A percentile compares a stretch with the other conserved stretches of the same genome.
Conservation (phyloP, 306 rosid genomes). For the Rosa rugosa region DNA sequence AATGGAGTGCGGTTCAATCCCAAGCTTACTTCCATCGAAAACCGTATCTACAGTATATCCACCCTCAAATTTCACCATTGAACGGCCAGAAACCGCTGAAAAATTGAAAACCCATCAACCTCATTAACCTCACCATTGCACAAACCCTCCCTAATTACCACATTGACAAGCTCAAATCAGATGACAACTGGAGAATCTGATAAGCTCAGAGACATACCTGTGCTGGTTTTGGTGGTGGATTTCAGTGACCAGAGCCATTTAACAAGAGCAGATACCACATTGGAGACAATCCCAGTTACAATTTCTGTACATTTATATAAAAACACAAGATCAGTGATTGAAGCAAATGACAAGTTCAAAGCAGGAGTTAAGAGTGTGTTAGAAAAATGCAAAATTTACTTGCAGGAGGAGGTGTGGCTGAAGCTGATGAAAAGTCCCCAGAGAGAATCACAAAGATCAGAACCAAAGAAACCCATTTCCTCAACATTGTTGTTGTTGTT, state of each 20-base stretch:
- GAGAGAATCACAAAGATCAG: constrained; percentile 50
- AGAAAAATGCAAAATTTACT: constrained; percentile 38
- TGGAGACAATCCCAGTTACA: constrained; percentile 74
- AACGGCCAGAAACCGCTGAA: constrained; percentile 67
- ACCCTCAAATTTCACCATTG: constrained; percentile 93
- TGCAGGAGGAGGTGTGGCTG: constrained; percentile 79
- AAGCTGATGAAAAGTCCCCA: constrained; percentile 57
- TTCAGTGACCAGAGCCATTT: constrained; percentile 88
- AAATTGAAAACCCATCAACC: constrained; percentile 26
- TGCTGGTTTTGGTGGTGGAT: constrained; percentile 67
- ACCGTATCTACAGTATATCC: constrained; percentile 89
- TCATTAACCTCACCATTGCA: constrained; percentile 12
- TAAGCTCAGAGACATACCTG: constrained; percentile 25
- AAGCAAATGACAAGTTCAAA: constrained; percentile 18
- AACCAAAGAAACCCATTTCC: constrained; percentile 37
- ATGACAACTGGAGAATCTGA: background rate
- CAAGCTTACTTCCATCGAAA: constrained; percentile 87
- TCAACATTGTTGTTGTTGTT: constrained; percentile 47
- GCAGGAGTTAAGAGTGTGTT: background rate
- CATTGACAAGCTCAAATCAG: constrained; percentile 16
- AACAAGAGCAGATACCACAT: constrained; percentile 77
- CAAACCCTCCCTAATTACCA: constrained; percentile 5
- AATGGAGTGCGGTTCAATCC: constrained; percentile 89
- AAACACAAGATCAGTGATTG: constrained; percentile 5
- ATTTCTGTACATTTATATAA: constrained; percentile 53